These are phyloP conservation scores for Phalaenopsis hybrid DNA, from an alignment of 116 monocot species.

Conservation along the genomic window DNA sequence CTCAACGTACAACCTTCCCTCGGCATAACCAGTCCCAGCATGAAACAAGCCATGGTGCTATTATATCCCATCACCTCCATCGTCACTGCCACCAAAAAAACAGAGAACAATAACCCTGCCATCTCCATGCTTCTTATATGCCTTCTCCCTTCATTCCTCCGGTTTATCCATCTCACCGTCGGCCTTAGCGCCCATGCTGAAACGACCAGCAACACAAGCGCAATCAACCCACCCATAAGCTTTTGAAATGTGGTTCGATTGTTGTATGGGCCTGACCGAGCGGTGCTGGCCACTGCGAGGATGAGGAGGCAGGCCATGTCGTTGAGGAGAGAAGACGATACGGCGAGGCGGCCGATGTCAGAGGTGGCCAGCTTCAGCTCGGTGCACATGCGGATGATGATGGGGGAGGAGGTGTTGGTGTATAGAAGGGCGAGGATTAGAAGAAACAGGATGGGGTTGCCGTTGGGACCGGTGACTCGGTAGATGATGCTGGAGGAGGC, in stretches of 20 bases:
- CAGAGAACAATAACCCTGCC: not conserved
- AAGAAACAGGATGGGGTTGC: too few species aligned
- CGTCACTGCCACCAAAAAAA: not conserved
- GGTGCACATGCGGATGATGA: slow-evolving; percentile 40
- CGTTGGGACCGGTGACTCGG: not conserved
- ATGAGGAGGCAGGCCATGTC: slow-evolving; percentile 35
- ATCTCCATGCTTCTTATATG: slow-evolving; percentile 18
- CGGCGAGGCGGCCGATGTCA: slow-evolving; percentile 42
- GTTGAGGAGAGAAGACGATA: slow-evolving; percentile 33
- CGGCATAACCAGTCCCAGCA: slow-evolving; percentile 51
- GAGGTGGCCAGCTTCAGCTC: slow-evolving; percentile 53
- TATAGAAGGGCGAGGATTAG: not conserved
- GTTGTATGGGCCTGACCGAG: not conserved
- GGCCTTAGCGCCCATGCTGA: not conserved
- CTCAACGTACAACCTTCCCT: slow-evolving; percentile 43
- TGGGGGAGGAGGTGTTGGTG: slow-evolving; percentile 60
- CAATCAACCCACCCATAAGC: not conserved
- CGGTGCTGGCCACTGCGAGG: not conserved
- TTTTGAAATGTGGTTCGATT: not conserved
- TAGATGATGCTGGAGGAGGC: slow-evolving; percentile 12
- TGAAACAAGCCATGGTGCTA: slow-evolving; percentile 41
- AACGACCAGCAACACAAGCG: not conserved
- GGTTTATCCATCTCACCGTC: slow-evolving; percentile 23
- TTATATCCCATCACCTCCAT: slow-evolving; percentile 21
- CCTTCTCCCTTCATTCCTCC: slow-evolving; percentile 18